A percentile compares a stretch with the other conserved stretches of the same genome.
phyloP scores from a whole-genome alignment of 345 rosid species.

The Salix koriyanagi region DNA sequence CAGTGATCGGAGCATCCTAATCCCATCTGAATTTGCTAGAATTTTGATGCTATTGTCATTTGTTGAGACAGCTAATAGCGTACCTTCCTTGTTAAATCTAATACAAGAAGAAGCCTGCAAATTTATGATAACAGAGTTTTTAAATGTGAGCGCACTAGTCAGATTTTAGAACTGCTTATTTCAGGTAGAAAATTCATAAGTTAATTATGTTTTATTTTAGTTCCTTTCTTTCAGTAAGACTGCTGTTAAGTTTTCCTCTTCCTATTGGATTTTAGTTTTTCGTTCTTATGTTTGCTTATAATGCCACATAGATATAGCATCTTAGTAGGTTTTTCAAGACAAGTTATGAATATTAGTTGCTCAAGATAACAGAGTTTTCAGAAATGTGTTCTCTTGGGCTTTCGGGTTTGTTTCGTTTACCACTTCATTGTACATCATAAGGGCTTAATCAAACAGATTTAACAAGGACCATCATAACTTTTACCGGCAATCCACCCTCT shows the following conservation, averaged over 20 bases:
- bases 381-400: background rate
- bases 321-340: background rate
- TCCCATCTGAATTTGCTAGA: constrained; percentile 74
- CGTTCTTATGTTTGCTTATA: background rate
- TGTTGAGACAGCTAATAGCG: constrained; percentile 73
- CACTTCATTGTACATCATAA: background rate
- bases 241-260: background rate
- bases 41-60: constrained; percentile 68
- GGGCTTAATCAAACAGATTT: constrained; percentile 7
- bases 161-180: background rate
- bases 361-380: background rate
- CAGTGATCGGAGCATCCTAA: constrained; percentile 54
- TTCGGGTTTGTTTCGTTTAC: background rate
- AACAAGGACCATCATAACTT: constrained; percentile 5
- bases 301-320: background rate
- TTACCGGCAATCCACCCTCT: constrained; percentile 81
- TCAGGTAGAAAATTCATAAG: background rate
- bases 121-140: constrained; percentile 10
- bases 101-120: constrained; percentile 78
- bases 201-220: background rate
- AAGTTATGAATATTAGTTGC: background rate
- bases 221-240: background rate
- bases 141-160: background rate
- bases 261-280: background rate
- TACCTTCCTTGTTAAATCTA: constrained; percentile 77